Evolutionary conservation across 495 filamentous ascomycete genomes (phyloP).

Genomic region (Penicillium antarcticum): DNA sequence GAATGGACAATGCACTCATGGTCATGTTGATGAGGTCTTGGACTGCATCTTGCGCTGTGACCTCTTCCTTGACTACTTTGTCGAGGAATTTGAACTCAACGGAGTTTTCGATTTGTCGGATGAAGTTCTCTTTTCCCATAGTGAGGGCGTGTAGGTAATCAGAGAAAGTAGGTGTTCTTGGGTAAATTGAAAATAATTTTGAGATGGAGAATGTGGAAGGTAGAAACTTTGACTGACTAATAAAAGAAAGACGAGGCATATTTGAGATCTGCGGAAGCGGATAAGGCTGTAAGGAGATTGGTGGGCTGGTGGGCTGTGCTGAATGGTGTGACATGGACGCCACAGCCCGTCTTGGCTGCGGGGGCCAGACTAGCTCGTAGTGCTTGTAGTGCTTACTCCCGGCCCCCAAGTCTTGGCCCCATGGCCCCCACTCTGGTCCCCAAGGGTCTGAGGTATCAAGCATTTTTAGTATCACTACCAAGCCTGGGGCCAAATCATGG

Average conservation of each 20-base stretch:
- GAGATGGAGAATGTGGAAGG: neutral
- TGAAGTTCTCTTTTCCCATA: constrained; percentile 1
- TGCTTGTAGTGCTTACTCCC: neutral
- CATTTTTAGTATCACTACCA: neutral
- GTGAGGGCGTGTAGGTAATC: neutral
- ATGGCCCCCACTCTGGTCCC: no score
- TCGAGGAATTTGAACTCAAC: constrained; percentile 2
- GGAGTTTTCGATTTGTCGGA: constrained; percentile 7
- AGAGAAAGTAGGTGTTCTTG: constrained; percentile 1
- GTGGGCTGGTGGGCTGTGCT: neutral
- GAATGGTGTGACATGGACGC: no score
- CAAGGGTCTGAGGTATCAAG: neutral
- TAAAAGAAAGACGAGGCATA: neutral
- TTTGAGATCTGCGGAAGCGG: neutral
- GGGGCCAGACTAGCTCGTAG: neutral
- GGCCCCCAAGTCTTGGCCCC: no score
- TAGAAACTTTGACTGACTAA: neutral
- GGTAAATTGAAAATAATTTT: neutral
- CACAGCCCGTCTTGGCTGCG: neutral
- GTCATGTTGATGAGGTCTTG: constrained; percentile 3
- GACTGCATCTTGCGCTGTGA: neutral
- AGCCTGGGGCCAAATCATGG: neutral
- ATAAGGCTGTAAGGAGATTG: neutral
- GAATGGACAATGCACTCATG: neutral
- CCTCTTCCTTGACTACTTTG: constrained; percentile 2